These are phyloP conservation scores for Lepidium sativum DNA, from an alignment of 345 rosid genomes.

Conservation along the genomic window DNA sequence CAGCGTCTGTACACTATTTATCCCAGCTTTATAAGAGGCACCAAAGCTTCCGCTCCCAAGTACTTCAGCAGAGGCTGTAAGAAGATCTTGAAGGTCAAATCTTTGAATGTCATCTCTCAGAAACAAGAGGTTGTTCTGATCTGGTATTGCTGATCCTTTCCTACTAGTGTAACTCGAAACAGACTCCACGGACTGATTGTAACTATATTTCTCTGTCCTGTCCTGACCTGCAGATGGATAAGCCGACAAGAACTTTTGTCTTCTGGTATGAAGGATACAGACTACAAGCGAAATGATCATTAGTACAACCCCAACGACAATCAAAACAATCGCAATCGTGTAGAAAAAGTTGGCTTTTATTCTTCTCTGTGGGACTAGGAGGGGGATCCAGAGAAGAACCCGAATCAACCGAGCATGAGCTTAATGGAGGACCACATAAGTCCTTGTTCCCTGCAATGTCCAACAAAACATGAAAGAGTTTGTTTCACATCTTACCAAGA, in stretches of 20 bases:
- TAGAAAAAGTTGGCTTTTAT: neutral
- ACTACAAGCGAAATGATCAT: slow-evolving; percentile 16
- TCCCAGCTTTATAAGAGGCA: slow-evolving; percentile 58
- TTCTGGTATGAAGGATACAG: slow-evolving; percentile 12
- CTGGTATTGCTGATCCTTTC: slow-evolving; percentile 18
- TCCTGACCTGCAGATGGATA: slow-evolving; percentile 19
- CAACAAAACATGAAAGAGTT: neutral
- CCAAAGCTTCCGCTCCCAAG: slow-evolving; percentile 82
- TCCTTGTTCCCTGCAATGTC: slow-evolving; percentile 45
- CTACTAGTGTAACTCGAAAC: slow-evolving; percentile 7
- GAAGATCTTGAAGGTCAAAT: slow-evolving; percentile 65
- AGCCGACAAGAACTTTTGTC: slow-evolving; percentile 1
- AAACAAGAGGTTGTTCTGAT: slow-evolving; percentile 40
- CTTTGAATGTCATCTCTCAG: slow-evolving; percentile 37
- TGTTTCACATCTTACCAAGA: slow-evolving; percentile 4
- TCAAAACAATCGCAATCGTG: slow-evolving; percentile 19
- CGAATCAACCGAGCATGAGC: slow-evolving; percentile 21
- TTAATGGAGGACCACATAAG: slow-evolving; percentile 52
- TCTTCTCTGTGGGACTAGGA: neutral
- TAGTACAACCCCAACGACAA: slow-evolving; percentile 22
- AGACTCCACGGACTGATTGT: slow-evolving; percentile 1
- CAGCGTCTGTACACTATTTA: slow-evolving; percentile 25
- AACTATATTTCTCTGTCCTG: slow-evolving; percentile 16
- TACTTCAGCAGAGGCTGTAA: slow-evolving; percentile 69
- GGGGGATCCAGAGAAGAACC: neutral